These are phyloP conservation scores for Cenchrus purpureus DNA, from an alignment of 176 grass and related monocot genomes.

Conservation along the genomic window DNA sequence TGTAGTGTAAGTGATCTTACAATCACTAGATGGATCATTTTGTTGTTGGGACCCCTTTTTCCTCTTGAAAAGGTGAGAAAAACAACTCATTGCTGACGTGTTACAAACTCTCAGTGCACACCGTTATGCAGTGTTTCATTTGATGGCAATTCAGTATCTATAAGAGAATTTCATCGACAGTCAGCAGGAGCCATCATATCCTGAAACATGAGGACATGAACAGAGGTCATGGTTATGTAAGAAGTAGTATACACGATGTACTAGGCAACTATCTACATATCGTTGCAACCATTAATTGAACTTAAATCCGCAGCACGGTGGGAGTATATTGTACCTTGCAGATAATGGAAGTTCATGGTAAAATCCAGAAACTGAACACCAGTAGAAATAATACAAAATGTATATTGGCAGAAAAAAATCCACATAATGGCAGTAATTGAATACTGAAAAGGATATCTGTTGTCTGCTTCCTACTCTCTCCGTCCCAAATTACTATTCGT, in stretches of 20 bases:
- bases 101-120: slow-evolving; percentile 8
- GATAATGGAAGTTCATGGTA: neutral
- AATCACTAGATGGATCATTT: slow-evolving; percentile 11
- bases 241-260: neutral
- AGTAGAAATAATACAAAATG: neutral
- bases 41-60: slow-evolving; percentile 19
- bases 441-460: neutral
- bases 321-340: neutral
- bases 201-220: slow-evolving; percentile 21
- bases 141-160: slow-evolving; percentile 28
- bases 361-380: neutral
- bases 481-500: no score
- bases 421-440: neutral
- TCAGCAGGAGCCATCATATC: slow-evolving; percentile 24
- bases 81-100: slow-evolving; percentile 64
- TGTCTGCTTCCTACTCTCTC: neutral
- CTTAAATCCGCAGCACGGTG: neutral
- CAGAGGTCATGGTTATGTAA: slow-evolving; percentile 13
- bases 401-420: neutral
- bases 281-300: neutral
- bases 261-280: neutral
- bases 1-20: slow-evolving; percentile 36
- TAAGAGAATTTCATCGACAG: slow-evolving; percentile 1
- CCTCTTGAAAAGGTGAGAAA: slow-evolving; percentile 58
- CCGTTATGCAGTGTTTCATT: slow-evolving; percentile 13